Evolutionary conservation across 2,329 filamentous ascomycete genomes (phyloP).

Genomic region (Hirsutella rhossiliensis): DNA sequence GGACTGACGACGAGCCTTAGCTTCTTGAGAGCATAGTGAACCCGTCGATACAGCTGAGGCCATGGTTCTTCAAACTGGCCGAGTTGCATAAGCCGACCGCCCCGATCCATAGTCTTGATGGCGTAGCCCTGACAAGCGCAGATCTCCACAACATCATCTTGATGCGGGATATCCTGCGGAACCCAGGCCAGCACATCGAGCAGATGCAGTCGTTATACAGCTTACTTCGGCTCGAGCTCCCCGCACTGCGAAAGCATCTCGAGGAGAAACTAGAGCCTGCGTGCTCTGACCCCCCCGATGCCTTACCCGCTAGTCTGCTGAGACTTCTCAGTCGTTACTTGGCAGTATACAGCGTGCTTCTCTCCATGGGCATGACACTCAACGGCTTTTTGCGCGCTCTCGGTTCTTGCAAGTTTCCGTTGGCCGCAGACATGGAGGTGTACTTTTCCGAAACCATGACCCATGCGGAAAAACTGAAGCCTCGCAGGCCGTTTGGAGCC

Average conservation of each 20-base stretch:
- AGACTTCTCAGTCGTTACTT: constrained; percentile 3
- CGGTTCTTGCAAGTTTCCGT: constrained; percentile 3
- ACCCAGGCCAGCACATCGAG: constrained; percentile 7
- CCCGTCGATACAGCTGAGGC: constrained; percentile 11
- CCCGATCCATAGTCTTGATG: not conserved
- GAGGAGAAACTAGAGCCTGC: not conserved
- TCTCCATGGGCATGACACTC: constrained; percentile 10
- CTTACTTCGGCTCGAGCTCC: constrained; percentile 7
- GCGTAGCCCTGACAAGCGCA: constrained; percentile 3
- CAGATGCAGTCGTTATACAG: constrained; percentile 9
- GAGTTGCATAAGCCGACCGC: not conserved
- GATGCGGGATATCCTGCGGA: constrained; percentile 8
- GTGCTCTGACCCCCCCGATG: not conserved
- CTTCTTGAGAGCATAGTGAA: constrained; percentile 20
- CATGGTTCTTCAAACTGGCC: constrained; percentile 8
- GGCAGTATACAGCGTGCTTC: constrained; percentile 8
- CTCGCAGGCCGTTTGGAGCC: constrained; percentile 14
- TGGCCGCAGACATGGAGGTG: constrained; percentile 7
- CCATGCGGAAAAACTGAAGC: constrained; percentile 8
- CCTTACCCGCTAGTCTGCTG: constrained; percentile 1
- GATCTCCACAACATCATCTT: constrained; percentile 6
- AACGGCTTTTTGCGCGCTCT: constrained; percentile 13
- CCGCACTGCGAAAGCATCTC: constrained; percentile 1
- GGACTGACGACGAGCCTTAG: constrained; percentile 5
- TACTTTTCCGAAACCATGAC: constrained; percentile 12